Evolutionary conservation across 768 basidiomycete species (phyloP).

Genomic region (Rubroboletus pulcherrimus): DNA sequence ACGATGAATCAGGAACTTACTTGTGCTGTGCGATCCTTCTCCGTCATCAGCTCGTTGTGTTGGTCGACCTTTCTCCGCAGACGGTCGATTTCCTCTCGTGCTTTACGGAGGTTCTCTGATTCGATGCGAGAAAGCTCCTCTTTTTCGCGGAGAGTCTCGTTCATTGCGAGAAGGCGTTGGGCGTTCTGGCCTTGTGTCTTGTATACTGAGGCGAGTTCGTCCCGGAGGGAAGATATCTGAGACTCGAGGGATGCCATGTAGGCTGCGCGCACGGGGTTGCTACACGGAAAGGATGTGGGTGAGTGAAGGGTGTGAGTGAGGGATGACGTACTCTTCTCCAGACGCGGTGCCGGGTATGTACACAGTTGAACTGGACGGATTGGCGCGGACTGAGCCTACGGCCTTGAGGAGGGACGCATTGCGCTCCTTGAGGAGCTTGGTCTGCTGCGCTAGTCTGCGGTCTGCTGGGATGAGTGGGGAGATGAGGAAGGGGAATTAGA

Average conservation of each 20-base stretch:
- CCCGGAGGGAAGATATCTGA: conserved; percentile 87
- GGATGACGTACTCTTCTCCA: conserved; percentile 62
- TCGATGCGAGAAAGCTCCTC: conserved; percentile 84
- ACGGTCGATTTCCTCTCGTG: conserved; percentile 68
- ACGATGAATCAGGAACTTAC: conserved; percentile 36
- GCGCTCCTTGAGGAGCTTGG: conserved; percentile 86
- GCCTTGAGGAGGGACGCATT: conserved; percentile 86
- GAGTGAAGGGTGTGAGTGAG: not conserved
- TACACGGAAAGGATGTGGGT: conserved; percentile 27
- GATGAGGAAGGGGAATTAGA: not conserved
- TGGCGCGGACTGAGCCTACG: conserved; percentile 65
- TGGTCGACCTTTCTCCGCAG: conserved; percentile 77
- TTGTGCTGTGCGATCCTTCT: conserved; percentile 88
- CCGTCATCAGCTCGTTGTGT: conserved; percentile 79
- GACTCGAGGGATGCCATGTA: conserved; percentile 91
- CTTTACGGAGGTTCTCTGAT: conserved; percentile 72
- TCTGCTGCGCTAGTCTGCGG: conserved; percentile 87
- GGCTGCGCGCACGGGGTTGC: conserved; percentile 81
- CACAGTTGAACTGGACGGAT: conserved; percentile 60
- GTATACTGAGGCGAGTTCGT: conserved; percentile 92
- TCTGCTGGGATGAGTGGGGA: conserved; percentile 46
- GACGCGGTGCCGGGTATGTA: conserved; percentile 50
- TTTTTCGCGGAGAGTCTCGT: conserved; percentile 90
- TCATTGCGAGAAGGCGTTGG: conserved; percentile 88
- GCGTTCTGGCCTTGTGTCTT: conserved; percentile 96